A percentile compares a stretch with the other conserved stretches of the same genome.
phyloP scores from a whole-genome alignment of 768 basidiomycete species.

The Mycena capillaripes region DNA sequence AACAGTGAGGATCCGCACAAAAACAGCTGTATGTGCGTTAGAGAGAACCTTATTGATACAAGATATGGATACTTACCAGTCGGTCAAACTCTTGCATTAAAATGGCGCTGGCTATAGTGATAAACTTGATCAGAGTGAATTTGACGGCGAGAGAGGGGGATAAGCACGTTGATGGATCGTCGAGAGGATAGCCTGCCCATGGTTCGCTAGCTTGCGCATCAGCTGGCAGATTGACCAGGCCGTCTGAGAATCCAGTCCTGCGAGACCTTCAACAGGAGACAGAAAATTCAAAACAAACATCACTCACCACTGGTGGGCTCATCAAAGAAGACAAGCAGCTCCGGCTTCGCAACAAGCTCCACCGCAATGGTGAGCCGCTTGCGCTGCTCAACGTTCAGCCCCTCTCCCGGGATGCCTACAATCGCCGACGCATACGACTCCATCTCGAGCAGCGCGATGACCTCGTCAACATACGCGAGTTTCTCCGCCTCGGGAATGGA shows the following conservation, averaged over 20 bases:
- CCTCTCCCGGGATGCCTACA: constrained; percentile 53
- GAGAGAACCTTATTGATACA: too few relatives aligned
- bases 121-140: background rate
- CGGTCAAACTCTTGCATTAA: constrained; percentile 69
- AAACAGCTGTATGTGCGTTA: constrained; percentile 2
- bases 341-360: constrained; percentile 66
- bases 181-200: constrained; percentile 70
- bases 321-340: constrained; percentile 68
- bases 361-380: constrained; percentile 68
- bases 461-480: constrained; percentile 60
- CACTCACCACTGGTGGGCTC: constrained; percentile 64
- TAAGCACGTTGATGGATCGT: constrained; percentile 48
- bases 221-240: constrained; percentile 64
- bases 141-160: background rate
- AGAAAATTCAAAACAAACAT: background rate
- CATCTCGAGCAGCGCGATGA: constrained; percentile 62
- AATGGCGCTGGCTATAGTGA: constrained; percentile 46
- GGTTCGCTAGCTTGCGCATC: constrained; percentile 65
- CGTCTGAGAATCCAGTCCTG: constrained; percentile 63
- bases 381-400: constrained; percentile 56
- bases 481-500: constrained; percentile 56
- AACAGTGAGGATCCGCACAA: background rate
- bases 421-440: constrained; percentile 62
- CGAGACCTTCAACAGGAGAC: background rate
- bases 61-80: constrained; percentile 37